phyloP scores from a whole-genome alignment of 1,139 yeast species.

The Kazachstania sp. region DNA sequence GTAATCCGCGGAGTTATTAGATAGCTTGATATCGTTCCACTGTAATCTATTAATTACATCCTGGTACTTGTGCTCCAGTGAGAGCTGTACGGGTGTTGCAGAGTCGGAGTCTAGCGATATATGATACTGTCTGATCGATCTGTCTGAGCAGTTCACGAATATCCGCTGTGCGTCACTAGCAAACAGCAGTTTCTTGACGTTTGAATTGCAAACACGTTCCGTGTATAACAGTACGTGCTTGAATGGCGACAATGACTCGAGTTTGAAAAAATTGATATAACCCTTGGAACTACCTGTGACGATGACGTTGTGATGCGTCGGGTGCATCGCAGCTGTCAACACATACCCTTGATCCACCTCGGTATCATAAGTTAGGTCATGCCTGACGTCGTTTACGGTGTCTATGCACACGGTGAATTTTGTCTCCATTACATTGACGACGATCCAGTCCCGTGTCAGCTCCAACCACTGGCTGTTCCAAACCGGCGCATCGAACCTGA shows the following conservation, averaged over 20 bases:
- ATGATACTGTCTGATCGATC: conserved; percentile 61
- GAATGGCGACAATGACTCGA: not conserved
- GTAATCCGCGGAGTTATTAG: conserved; percentile 72
- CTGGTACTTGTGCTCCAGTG: conserved; percentile 74
- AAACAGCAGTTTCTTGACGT: conserved; percentile 61
- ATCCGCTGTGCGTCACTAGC: conserved; percentile 61
- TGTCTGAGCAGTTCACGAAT: conserved; percentile 74
- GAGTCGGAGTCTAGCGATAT: not conserved
- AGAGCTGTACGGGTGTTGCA: conserved; percentile 31
- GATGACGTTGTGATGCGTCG: conserved; percentile 37
- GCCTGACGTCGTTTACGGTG: conserved; percentile 38
- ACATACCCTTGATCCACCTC: conserved; percentile 26
- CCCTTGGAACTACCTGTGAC: conserved; percentile 80
- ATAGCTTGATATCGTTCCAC: conserved; percentile 78
- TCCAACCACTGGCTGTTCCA: conserved; percentile 26
- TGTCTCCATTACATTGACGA: conserved; percentile 34
- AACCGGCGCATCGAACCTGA: conserved; percentile 50
- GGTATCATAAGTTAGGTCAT: conserved; percentile 14
- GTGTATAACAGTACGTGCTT: conserved; percentile 36
- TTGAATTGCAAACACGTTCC: conserved; percentile 53
- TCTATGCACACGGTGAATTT: conserved; percentile 43
- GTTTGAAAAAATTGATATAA: conserved; percentile 47
- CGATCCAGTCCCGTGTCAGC: conserved; percentile 5
- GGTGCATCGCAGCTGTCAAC: conserved; percentile 28
- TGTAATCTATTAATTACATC: conserved; percentile 83